These are phyloP conservation scores for Lenzites betulinus DNA, from an alignment of 768 basidiomycete genomes.

Conservation along the genomic window DNA sequence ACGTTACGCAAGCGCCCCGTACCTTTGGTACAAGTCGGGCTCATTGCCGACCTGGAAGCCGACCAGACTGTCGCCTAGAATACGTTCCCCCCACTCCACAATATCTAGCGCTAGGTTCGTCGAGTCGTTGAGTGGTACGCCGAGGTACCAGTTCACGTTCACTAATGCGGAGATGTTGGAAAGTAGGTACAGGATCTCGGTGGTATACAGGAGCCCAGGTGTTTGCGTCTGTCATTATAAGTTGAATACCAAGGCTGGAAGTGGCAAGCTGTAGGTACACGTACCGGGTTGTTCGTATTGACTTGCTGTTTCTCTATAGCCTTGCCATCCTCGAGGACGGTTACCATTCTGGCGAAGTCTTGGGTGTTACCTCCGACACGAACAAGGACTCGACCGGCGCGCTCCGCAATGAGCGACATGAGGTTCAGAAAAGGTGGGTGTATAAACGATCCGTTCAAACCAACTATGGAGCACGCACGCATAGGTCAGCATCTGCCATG, in stretches of 20 bases:
- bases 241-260: slow-evolving; percentile 24
- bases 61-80: slow-evolving; percentile 46
- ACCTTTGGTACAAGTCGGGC: slow-evolving; percentile 51
- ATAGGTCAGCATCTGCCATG: slow-evolving; percentile 26
- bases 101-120: slow-evolving; percentile 35
- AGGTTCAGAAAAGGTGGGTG: slow-evolving; percentile 42
- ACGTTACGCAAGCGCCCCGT: slow-evolving; percentile 25
- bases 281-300: slow-evolving; percentile 36
- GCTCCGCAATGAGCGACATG: slow-evolving; percentile 58
- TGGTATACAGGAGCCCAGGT: slow-evolving; percentile 49
- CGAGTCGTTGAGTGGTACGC: slow-evolving; percentile 35
- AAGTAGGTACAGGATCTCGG: slow-evolving; percentile 53
- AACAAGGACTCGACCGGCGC: slow-evolving; percentile 61
- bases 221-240: slow-evolving; percentile 48
- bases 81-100: slow-evolving; percentile 43
- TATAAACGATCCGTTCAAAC: slow-evolving; percentile 55
- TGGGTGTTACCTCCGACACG: slow-evolving; percentile 84
- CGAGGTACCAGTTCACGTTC: slow-evolving; percentile 51
- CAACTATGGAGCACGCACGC: slow-evolving; percentile 39
- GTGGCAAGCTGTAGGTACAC: slow-evolving; percentile 19
- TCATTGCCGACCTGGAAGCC: slow-evolving; percentile 64
- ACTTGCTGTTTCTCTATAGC: slow-evolving; percentile 52
- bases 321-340: slow-evolving; percentile 46
- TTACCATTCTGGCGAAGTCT: slow-evolving; percentile 57
- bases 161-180: slow-evolving; percentile 46